phyloP scores from a whole-genome alignment of 495 filamentous ascomycete species.

The Xylaria castorea region DNA sequence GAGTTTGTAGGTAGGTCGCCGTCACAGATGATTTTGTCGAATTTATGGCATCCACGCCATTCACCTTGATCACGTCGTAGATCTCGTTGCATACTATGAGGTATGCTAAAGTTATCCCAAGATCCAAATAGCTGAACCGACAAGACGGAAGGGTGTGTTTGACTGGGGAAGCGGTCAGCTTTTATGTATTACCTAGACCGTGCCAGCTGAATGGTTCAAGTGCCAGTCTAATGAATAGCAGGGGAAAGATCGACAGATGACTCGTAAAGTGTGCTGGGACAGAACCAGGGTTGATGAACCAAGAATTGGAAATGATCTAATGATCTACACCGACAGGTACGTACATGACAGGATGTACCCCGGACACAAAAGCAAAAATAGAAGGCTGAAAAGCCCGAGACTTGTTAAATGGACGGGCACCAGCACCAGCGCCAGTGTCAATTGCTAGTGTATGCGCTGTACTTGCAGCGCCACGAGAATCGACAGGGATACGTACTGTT shows the following conservation, averaged over 20 bases:
- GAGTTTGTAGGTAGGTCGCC: conserved; percentile 63
- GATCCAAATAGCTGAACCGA: conserved; percentile 85
- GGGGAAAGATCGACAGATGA: conserved; percentile 26
- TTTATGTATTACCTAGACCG: conserved; percentile 33
- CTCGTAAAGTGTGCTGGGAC: conserved; percentile 16
- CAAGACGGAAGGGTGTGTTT: conserved; percentile 68
- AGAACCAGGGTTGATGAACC: conserved; percentile 13
- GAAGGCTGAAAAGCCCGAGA: conserved; percentile 18
- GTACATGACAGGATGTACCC: conserved; percentile 18
- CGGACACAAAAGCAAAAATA: conserved; percentile 22
- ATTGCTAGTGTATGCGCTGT: not conserved
- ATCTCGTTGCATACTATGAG: conserved; percentile 82
- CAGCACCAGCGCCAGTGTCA: not conserved
- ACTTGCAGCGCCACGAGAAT: conserved; percentile 14
- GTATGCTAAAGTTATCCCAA: conserved; percentile 87
- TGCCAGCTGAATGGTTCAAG: conserved; percentile 14
- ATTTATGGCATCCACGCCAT: conserved; percentile 86
- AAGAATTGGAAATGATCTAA: conserved; percentile 22
- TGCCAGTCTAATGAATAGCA: conserved; percentile 10
- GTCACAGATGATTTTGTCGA: conserved; percentile 84
- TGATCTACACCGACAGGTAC: conserved; percentile 19
- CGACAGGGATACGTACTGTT: conserved; percentile 18
- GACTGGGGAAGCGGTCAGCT: conserved; percentile 54
- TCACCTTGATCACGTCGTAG: conserved; percentile 69
- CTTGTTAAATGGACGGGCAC: not conserved